Percentiles rank a stretch among this genome's conserved stretches.
Conservation (phyloP, 2,329 filamentous ascomycete genomes). For the Lachnellula occidentalis region DNA sequence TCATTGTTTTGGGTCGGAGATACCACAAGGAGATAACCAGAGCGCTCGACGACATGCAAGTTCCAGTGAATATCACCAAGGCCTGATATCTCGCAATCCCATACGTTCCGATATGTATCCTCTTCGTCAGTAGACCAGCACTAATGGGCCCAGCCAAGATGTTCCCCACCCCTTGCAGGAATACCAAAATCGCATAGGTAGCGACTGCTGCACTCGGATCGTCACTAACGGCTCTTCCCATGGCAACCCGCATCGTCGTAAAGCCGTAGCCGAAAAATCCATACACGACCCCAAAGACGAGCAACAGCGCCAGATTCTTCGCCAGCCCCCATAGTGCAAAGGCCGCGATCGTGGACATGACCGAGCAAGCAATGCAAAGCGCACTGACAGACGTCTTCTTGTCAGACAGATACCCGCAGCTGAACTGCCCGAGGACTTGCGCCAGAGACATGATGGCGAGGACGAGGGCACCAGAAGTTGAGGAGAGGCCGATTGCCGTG, state of each 20-base stretch:
- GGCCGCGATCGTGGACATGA: slow-evolving; percentile 41
- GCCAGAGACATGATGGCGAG: slow-evolving; percentile 45
- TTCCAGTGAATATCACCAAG: slow-evolving; percentile 21
- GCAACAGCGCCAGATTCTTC: slow-evolving; percentile 38
- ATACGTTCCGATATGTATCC: slow-evolving; percentile 8
- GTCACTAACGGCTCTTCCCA: slow-evolving; percentile 29
- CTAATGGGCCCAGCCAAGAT: slow-evolving; percentile 30
- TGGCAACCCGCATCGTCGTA: slow-evolving; percentile 42
- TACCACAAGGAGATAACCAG: slow-evolving; percentile 10
- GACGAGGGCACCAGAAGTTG: slow-evolving; percentile 57
- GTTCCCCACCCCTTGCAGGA: slow-evolving; percentile 31
- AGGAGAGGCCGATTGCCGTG: slow-evolving; percentile 56
- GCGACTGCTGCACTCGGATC: slow-evolving; percentile 26
- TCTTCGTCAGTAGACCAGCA: slow-evolving; percentile 19
- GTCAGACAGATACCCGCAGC: slow-evolving; percentile 46
- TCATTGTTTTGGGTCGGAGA: background rate
- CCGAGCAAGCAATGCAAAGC: slow-evolving; percentile 38
- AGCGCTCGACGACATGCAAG: slow-evolving; percentile 18
- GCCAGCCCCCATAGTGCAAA: slow-evolving; percentile 49
- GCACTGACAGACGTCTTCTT: slow-evolving; percentile 35
- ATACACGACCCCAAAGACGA: slow-evolving; percentile 45
- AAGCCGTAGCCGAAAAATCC: slow-evolving; percentile 52
- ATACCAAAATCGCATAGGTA: slow-evolving; percentile 28
- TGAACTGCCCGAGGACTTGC: slow-evolving; percentile 44
- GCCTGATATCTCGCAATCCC: slow-evolving; percentile 14